Conservation (phyloP, 2,329 filamentous ascomycete species). For the Herpotrichia juniperi region DNA sequence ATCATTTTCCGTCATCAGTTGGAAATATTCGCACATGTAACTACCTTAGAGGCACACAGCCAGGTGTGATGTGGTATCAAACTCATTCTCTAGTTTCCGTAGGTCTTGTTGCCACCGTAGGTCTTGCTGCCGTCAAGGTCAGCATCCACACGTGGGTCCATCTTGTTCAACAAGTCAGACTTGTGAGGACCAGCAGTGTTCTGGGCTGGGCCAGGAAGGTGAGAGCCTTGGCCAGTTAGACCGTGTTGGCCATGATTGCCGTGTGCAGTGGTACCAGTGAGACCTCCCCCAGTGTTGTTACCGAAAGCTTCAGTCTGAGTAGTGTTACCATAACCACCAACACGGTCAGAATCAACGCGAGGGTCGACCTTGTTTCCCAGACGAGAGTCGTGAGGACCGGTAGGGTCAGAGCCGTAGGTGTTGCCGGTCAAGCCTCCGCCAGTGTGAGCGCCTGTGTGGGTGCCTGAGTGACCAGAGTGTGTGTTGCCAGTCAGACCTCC, state of each 20-base stretch:
- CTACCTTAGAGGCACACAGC: neutral
- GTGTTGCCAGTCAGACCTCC: constrained; percentile 16
- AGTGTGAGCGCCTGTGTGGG: constrained; percentile 10
- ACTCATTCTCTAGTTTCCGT: neutral
- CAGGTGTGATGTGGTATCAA: neutral
- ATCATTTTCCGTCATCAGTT: neutral
- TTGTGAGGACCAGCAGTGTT: constrained; percentile 45
- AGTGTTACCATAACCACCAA: constrained; percentile 27
- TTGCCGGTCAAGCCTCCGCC: constrained; percentile 14
- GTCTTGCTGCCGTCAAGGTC: constrained; percentile 42
- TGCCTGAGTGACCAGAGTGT: constrained; percentile 11
- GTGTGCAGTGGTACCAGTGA: constrained; percentile 15
- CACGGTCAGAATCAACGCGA: constrained; percentile 29
- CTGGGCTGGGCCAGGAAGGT: constrained; percentile 27
- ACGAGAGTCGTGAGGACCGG: constrained; percentile 35
- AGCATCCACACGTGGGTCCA: constrained; percentile 44
- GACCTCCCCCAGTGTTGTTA: constrained; percentile 27
- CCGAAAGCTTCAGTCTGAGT: constrained; percentile 11
- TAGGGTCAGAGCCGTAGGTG: constrained; percentile 9
- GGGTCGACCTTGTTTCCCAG: constrained; percentile 38
- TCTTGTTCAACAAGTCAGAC: constrained; percentile 41
- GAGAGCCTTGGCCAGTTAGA: constrained; percentile 17
- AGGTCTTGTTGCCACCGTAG: constrained; percentile 32
- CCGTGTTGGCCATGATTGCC: constrained; percentile 12
- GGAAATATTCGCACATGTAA: neutral